These are phyloP conservation scores for Solanum hybrid DNA, from an alignment of 305 asterid genomes.

Conservation along the genomic window DNA sequence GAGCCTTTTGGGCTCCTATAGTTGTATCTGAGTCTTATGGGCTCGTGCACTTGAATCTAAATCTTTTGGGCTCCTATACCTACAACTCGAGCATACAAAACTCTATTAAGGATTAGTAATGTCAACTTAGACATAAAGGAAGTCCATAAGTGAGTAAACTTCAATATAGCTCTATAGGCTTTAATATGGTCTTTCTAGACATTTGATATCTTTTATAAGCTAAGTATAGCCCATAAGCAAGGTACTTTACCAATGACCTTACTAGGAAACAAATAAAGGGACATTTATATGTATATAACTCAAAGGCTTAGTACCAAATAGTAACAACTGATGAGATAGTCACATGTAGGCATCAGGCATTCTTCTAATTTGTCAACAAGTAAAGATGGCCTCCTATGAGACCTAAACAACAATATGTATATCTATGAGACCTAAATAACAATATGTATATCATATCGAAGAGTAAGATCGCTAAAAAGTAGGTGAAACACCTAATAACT, in stretches of 20 bases:
- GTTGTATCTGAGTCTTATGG: background rate
- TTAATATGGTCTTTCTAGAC: background rate
- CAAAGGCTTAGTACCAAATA: background rate
- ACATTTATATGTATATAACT: background rate
- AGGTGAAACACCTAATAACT: background rate
- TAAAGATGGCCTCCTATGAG: background rate
- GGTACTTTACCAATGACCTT: background rate
- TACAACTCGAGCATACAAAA: background rate
- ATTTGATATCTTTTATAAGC: too few relatives aligned
- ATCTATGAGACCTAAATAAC: background rate
- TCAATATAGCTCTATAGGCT: background rate
- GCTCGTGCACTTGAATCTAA: background rate
- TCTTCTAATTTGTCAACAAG: background rate
- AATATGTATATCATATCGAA: background rate
- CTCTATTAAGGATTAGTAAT: background rate
- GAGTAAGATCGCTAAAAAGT: background rate
- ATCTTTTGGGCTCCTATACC: background rate
- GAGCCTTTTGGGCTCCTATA: background rate
- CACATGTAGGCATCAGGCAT: background rate
- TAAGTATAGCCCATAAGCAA: background rate
- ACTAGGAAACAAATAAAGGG: background rate
- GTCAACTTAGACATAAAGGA: background rate
- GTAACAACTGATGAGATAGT: background rate
- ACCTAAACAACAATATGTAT: background rate
- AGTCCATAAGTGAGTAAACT: background rate